phyloP scores from a whole-genome alignment of 768 basidiomycete species.

The Neoboletus subvelutipes region DNA sequence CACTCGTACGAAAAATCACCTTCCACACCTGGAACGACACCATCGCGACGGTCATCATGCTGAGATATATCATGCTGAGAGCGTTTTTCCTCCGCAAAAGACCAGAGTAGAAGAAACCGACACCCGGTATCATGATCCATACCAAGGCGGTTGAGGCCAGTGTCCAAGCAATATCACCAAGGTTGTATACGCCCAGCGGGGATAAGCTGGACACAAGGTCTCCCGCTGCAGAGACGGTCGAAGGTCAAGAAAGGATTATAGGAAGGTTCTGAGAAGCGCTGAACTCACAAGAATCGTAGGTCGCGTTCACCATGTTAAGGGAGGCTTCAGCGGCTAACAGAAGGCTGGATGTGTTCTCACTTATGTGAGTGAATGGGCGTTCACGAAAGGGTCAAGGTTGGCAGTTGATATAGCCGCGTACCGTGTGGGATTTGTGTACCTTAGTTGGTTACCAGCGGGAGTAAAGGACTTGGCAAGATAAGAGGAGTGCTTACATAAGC shows the following conservation, averaged over 20 bases:
- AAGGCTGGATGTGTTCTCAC: not conserved
- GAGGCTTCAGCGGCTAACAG: not conserved
- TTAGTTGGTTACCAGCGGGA: constrained; percentile 1
- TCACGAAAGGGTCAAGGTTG: not conserved
- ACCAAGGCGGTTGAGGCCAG: constrained; percentile 77
- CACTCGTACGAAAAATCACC: constrained; percentile 33
- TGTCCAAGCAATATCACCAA: constrained; percentile 71
- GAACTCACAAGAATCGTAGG: constrained; percentile 41
- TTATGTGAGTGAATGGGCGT: constrained; percentile 2
- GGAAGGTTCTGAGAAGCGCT: no score
- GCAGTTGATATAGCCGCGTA: constrained; percentile 20
- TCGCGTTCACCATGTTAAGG: constrained; percentile 42
- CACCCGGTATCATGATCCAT: constrained; percentile 82
- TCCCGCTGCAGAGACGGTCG: constrained; percentile 31
- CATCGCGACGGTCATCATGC: constrained; percentile 72
- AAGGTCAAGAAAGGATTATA: not conserved
- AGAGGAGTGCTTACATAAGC: constrained; percentile 20
- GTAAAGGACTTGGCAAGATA: constrained; percentile 18
- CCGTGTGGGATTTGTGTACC: constrained; percentile 22
- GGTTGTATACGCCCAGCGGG: constrained; percentile 43
- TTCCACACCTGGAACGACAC: constrained; percentile 82
- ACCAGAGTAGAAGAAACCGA: constrained; percentile 90
- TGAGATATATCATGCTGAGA: constrained; percentile 82
- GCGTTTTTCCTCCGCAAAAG: constrained; percentile 93
- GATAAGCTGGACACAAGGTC: constrained; percentile 33